Base-by-base conservation (phyloP, 2,329 filamentous ascomycete species). In the Colletotrichum tropicicola region DNA sequence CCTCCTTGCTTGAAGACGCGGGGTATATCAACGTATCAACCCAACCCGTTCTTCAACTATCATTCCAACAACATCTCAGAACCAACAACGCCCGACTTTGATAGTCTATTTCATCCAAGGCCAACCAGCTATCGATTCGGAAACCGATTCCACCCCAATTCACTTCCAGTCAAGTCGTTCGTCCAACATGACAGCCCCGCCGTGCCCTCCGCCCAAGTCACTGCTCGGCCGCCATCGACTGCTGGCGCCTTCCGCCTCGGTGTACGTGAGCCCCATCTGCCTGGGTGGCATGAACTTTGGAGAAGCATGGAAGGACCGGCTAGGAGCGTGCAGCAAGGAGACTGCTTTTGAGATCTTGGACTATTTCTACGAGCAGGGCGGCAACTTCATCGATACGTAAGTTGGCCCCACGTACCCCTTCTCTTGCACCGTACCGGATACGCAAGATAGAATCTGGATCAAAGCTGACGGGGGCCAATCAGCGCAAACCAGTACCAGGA, bases 371-470 rank as follows among this genome's bases (percentile, higher is more conserved):
- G 78, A 79, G 15, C 77, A 81, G 0, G 89, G 89, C 5, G 89
- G 89, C 7, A 91, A 91, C 76, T 90, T 91, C 73, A 89, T 91
- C 72, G 89, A 91, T 73, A 91, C 87, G 0, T 28, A 13, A 19
- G 15, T 39, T 17, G 5, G 3, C 13, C 12, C 8, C 21, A n/a
- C 13, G 2, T 17, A 5, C 4, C n/a, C 6, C 15, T 41, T 17
- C 21, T 3, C 32, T 13, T n/a, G n/a, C n/a, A n/a, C n/a, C n/a
- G n/a, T n/a, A n/a, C n/a, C n/a, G n/a, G n/a, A n/a, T n/a, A n/a
- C n/a, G n/a, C n/a, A n/a, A n/a, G n/a, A n/a, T n/a, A n/a, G n/a
- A n/a, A n/a, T n/a, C n/a, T n/a, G n/a, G n/a, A n/a, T n/a, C n/a
- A n/a, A 32, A 6, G n/a, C 7, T 43, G 2, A 30, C 17, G 32